Base-by-base conservation (phyloP, 2,329 filamentous ascomycete genomes). In the Bipolaris oryzae region DNA sequence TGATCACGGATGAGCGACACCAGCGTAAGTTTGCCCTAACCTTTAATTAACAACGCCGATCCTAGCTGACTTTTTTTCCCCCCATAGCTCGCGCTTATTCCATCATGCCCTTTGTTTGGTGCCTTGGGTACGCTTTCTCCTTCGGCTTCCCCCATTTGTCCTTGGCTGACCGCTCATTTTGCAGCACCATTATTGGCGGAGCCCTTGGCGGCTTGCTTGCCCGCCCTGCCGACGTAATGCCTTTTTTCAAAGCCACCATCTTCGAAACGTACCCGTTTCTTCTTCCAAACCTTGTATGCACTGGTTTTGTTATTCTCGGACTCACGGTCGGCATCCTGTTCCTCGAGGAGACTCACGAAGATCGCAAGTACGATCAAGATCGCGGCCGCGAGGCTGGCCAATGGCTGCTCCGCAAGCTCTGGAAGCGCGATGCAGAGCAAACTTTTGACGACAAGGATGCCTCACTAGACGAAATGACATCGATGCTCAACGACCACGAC, bases 91-190 rank as follows among this genome's bases (percentile, higher is more conserved):
- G 91, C 68, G 95, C 94, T 47, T 99, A 96, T 78, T 92, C 94
- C 11, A 93, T 98, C 66, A 97, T 99, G 92, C 95, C 95, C 6
- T 92, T 96, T 74, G 91, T 98, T 23, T 99, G 95, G 95, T 97
- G 93, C 74, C 84, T 99, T 71, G 95, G 95, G 82, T 91, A 81
- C 78, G 50, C 74, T 68, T 61, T 61, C 61, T 56, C 58, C 53
- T 58, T 59, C 23, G 35, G 44, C 35, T 35, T 55, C 44, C 13
- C 53, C 37, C 37, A 49, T 55, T 52, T 45, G 55, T 49, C 62
- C 60, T 45, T 52, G 21, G 34, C 65, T 73, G 68, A 67, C 55
- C 59, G 66, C 68, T 63, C 61, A 21, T 66, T 69, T 67, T 62
- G 64, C 69, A 91, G 89, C 68, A 96, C 94, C 25, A 96, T 98